These are phyloP conservation scores for Colletotrichum tropicale DNA, from an alignment of 2,329 filamentous ascomycete genomes.

Conservation along the genomic window DNA sequence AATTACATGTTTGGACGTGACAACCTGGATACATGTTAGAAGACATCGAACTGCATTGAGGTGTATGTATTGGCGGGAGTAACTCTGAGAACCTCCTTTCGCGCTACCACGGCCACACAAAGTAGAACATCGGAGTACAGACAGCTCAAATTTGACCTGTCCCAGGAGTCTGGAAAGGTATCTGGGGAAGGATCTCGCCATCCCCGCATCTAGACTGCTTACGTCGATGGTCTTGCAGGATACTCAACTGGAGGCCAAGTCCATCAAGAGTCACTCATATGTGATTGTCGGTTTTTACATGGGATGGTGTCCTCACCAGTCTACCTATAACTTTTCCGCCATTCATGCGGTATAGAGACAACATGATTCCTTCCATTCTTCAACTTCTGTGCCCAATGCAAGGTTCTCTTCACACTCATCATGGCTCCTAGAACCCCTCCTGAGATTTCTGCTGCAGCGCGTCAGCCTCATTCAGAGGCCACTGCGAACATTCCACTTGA, in stretches of 20 bases:
- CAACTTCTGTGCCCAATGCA: neutral
- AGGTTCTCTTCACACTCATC: neutral
- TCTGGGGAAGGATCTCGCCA: neutral
- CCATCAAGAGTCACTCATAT: neutral
- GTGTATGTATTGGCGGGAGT: too few relatives aligned
- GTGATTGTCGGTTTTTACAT: neutral
- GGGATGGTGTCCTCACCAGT: neutral
- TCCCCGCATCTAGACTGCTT: neutral
- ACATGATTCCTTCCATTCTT: rapidly evolving
- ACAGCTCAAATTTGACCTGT: neutral
- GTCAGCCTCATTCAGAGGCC: neutral
- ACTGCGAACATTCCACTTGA: neutral
- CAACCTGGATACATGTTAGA: neutral
- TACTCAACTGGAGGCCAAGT: neutral
- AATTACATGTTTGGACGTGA: neutral
- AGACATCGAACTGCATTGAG: neutral
- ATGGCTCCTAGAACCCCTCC: neutral
- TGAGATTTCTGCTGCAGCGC: neutral
- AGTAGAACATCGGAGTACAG: neutral
- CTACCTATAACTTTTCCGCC: neutral
- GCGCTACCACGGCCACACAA: neutral
- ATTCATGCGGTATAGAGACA: neutral
- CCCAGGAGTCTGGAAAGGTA: neutral
- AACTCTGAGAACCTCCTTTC: neutral
- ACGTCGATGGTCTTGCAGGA: neutral